A percentile compares a stretch with the other conserved stretches of the same genome.
Evolutionary conservation across 2,329 filamentous ascomycete genomes (phyloP).

Genomic region (Paraphaeosphaeria sporulosa): DNA sequence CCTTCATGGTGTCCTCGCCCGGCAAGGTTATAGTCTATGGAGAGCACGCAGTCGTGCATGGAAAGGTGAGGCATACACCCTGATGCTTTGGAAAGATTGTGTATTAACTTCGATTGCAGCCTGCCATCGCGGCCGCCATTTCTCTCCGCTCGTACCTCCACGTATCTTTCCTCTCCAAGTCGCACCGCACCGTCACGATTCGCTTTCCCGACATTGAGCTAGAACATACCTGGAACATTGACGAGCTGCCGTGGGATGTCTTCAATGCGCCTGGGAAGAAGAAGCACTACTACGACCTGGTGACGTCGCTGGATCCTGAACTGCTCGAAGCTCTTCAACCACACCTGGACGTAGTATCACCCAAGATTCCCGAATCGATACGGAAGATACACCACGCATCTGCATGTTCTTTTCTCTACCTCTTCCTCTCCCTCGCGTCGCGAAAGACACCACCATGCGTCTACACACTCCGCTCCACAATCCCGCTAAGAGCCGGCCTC

Average conservation of each 20-base stretch:
- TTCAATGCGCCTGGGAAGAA: slow-evolving; percentile 87
- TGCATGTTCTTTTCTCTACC: slow-evolving; percentile 86
- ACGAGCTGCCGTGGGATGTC: slow-evolving; percentile 83
- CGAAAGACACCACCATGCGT: slow-evolving; percentile 80
- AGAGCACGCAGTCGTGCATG: slow-evolving; percentile 97
- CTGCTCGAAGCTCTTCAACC: slow-evolving; percentile 83
- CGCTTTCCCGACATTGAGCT: slow-evolving; percentile 92
- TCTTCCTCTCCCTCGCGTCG: slow-evolving; percentile 86
- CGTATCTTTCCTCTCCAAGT: slow-evolving; percentile 92
- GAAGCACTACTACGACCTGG: slow-evolving; percentile 90
- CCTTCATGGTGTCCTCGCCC: slow-evolving; percentile 97
- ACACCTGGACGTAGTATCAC: slow-evolving; percentile 75
- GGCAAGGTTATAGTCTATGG: slow-evolving; percentile 99
- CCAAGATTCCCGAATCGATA: slow-evolving; percentile 68
- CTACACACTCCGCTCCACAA: slow-evolving; percentile 91
- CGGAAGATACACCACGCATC: slow-evolving; percentile 86
- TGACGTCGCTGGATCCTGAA: slow-evolving; percentile 81
- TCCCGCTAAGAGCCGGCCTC: slow-evolving; percentile 89
- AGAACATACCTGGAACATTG: slow-evolving; percentile 92
- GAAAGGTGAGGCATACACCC: slow-evolving; percentile 69
- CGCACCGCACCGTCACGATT: slow-evolving; percentile 83
- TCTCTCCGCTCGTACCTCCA: slow-evolving; percentile 96
- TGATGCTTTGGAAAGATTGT: slow-evolving; percentile 22
- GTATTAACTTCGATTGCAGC: slow-evolving; percentile 54
- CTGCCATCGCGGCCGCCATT: slow-evolving; percentile 93